Base-by-base conservation (phyloP, 106 monocot genomes). In the Apostasia ramifera region DNA sequence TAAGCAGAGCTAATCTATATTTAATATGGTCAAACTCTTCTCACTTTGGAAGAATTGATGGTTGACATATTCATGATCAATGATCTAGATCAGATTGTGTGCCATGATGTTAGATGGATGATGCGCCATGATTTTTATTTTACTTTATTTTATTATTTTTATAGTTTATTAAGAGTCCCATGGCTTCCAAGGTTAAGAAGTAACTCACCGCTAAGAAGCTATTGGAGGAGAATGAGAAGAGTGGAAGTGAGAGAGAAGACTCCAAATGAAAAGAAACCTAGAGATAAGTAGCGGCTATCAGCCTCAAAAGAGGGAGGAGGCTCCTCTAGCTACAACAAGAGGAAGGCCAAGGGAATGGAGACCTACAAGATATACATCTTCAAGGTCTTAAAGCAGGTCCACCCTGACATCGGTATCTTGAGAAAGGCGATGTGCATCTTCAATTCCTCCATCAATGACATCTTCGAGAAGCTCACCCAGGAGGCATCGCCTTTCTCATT, bases 351-450 rank as follows among this genome's bases (percentile, higher is more conserved):
- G 38, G 3, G 3, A 15, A 8, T 5, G 6, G 58, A 58, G 38
- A 58, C 58, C 58, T 58, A 38, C 26, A 58, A 58, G 58, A 58
- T 58, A 15, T 58, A 58, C 26, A 58, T 58, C 58, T 58, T 58
- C 26, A 58, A 58, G 58, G 58, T 58, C 3, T 58, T 58, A 39
- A 58, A 58, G 26, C 58, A 58, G 15, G 58, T 58, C 3, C 58
- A 39, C 5, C 58, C 38, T 58, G 58, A 58, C 58, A 58, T 58
- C 6, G 15, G 58, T 3, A 38, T 58, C 14, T 58, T 83, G 42
- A 84, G 81, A 84, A 95, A 95, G 88, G 91, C 95, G 66, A 95
- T 95, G 95, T 76, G 81, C 41, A 94, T 94, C 82, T 91, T 94
- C 91, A 91, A 94, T 85, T 81, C 81, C 66, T 95, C 88, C 83